Conservation (phyloP, 257 asterid species). For the Echium plantagineum region DNA sequence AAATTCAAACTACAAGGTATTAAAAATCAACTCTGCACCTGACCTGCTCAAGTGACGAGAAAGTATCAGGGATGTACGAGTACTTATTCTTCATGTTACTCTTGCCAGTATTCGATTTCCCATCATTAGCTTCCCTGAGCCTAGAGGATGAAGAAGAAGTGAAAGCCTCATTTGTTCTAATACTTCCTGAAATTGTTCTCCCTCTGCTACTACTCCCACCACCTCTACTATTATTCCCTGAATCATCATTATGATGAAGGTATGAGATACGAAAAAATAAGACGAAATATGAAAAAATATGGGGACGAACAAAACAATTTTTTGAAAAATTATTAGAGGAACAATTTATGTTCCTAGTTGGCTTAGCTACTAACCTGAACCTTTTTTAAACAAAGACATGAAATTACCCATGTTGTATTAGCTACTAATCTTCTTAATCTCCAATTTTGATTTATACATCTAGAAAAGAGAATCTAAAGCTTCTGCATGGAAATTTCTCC, state of each 20-base stretch:
- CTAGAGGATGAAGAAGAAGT: background rate
- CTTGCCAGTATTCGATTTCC: background rate
- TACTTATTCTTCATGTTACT: background rate
- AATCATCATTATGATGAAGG: too few species aligned
- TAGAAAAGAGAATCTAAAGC: background rate
- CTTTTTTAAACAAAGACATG: background rate
- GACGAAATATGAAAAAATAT: too few species aligned
- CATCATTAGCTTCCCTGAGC: background rate
- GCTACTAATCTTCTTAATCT: background rate
- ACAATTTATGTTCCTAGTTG: too few species aligned
- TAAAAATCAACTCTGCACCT: too few species aligned
- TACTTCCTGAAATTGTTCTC: background rate
- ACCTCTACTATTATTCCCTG: too few species aligned
- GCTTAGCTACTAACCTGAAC: background rate
- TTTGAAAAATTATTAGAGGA: too few species aligned
- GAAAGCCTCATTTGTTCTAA: background rate
- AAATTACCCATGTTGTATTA: background rate
- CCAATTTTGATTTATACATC: background rate
- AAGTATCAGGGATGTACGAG: background rate
- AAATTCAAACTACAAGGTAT: too few species aligned
- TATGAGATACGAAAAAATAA: too few species aligned
- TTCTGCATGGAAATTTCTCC: background rate
- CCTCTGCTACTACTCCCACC: too few species aligned
- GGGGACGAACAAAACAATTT: too few species aligned
- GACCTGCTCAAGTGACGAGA: background rate